A percentile compares a stretch with the other conserved stretches of the same genome.
Evolutionary conservation across 176 grass and related monocot species (phyloP).

Genomic region (Cenchrus purpureus): DNA sequence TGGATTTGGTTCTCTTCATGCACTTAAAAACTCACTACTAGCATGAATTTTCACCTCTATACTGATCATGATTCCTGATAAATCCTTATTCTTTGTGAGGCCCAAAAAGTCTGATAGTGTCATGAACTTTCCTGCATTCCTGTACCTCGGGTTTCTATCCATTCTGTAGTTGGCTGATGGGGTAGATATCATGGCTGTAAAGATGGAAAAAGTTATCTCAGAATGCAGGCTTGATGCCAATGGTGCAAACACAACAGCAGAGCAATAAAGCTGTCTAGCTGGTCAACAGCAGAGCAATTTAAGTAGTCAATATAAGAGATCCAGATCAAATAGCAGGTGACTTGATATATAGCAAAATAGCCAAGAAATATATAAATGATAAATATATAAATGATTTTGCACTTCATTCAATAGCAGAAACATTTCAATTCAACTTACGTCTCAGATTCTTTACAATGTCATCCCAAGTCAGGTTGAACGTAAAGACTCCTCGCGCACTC

Average conservation of each 20-base stretch:
- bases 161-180: constrained; percentile 34
- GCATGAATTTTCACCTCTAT: constrained; percentile 72
- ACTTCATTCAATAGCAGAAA: constrained; percentile 18
- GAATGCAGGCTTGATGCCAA: background rate
- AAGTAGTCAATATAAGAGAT: constrained; percentile 17
- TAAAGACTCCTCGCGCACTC: constrained; percentile 66
- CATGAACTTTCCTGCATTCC: constrained; percentile 75
- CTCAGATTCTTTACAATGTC: constrained; percentile 67
- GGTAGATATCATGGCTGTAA: constrained; percentile 73
- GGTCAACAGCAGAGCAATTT: constrained; percentile 17
- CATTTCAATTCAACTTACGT: constrained; percentile 65
- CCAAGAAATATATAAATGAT: background rate
- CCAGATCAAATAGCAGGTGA: background rate
- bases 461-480: constrained; percentile 92
- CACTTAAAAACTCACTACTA: background rate
- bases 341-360: constrained; percentile 1
- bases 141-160: constrained; percentile 80
- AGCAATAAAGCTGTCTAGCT: background rate
- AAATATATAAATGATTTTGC: background rate
- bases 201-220: constrained; percentile 34
- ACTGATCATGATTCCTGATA: constrained; percentile 79
- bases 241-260: background rate
- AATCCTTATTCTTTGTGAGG: constrained; percentile 74
- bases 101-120: constrained; percentile 82
- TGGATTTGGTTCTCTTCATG: background rate